Evolutionary conservation across 1,284 basidiomycete species (phyloP), one percentile per base, ranked within the genome.

Genomic region (Peniophora sp.): DNA sequence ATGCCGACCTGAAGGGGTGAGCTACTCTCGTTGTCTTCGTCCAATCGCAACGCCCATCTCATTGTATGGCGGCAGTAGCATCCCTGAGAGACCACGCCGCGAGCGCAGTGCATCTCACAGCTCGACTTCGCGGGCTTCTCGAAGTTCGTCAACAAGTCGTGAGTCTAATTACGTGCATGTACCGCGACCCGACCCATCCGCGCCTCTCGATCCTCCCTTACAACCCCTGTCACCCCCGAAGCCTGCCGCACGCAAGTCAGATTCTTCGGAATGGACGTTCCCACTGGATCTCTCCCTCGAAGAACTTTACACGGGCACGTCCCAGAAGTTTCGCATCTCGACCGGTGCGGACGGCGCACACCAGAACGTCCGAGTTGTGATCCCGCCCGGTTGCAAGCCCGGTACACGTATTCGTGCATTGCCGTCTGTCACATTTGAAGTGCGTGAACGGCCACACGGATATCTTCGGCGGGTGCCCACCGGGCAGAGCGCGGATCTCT

Each of bases 331-430:
- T 59, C 85, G 87, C 62, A 80, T 97, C 56, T 87, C 83, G 14
- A 82, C 90, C 51, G 78, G 58, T 12, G 5, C 48, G 32, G 79
- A 84, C 54, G 86, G 92, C 55, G 76, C 89, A 36, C 15, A 23
- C 20, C 43, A 45, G 8, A 18, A 15, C 23, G 76, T 94, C 53
- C 82, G 86, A 55, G 73, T 93, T 49, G 74, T 78, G 27, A 77
- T 92, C 54, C 83, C 87, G 60, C 78, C 88, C n/a, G 83, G 83
- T 9, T 84, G 77, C 65, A 74, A 73, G 50, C 67, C 69, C 37
- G 90, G 90, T n/a, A 91, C 88, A 32, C 83, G 84, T 62, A 81
- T 94, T 54, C 72, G 85, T 51, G 92, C 88, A 60, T 74, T 80
- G 52, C 87, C 90, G 65, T 86, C 85, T 61, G 78, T 94, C 51